Evolutionary conservation across 768 basidiomycete genomes (phyloP).

Genomic region (Tricholoma sp.): DNA sequence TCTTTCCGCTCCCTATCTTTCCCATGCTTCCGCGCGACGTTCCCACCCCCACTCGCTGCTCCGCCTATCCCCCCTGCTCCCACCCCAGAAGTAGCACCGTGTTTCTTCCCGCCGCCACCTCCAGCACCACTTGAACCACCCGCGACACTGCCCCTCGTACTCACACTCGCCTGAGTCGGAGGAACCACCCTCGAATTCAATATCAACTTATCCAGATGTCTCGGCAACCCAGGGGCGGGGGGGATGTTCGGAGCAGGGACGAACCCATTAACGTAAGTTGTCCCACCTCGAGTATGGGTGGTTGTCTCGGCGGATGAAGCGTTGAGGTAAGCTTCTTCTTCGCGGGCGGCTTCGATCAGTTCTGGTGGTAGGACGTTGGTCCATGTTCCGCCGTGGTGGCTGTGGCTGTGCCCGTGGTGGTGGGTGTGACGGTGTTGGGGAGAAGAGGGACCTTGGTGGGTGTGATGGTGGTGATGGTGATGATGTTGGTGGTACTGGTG

Average conservation of each 20-base stretch:
- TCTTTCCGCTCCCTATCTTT: conserved; percentile 14
- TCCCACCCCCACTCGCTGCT: conserved; percentile 14
- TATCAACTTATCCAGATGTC: conserved; percentile 92
- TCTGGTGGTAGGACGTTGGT: conserved; percentile 74
- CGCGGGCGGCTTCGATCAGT: conserved; percentile 71
- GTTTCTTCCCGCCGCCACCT: conserved; percentile 13
- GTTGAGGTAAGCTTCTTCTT: conserved; percentile 76
- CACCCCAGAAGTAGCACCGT: conserved; percentile 5
- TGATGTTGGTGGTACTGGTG: background rate
- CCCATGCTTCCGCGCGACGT: conserved; percentile 2
- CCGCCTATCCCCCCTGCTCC: conserved; percentile 16
- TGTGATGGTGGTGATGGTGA: conserved; percentile 3
- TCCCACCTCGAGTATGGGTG: conserved; percentile 11
- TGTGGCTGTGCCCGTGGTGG: conserved; percentile 12
- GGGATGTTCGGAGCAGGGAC: conserved; percentile 76
- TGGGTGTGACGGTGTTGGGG: conserved; percentile 8
- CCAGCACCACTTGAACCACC: conserved; percentile 5
- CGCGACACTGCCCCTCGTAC: conserved; percentile 17
- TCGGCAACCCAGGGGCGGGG: conserved; percentile 80
- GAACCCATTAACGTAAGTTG: conserved; percentile 31
- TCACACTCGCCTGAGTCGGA: conserved; percentile 15
- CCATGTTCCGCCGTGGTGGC: conserved; percentile 44
- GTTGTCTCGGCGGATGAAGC: conserved; percentile 35
- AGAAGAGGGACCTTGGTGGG: conserved; percentile 7
- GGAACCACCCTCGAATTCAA: conserved; percentile 51